Evolutionary conservation across 768 basidiomycete species (phyloP), one percentile per base, ranked within the genome.

Genomic region (Boletales sp.): DNA sequence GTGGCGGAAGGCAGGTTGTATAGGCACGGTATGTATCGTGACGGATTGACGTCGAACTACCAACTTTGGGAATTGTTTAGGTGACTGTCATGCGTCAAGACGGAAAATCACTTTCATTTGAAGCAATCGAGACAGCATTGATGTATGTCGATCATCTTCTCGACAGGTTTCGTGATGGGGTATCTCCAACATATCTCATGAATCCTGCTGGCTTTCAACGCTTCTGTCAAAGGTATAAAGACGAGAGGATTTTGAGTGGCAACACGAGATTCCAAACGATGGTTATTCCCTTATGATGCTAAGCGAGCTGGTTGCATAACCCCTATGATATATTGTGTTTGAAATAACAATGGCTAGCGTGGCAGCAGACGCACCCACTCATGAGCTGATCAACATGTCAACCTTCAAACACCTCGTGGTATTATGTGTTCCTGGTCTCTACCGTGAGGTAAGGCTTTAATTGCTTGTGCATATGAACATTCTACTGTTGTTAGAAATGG

Each of bases 111-210:
- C 61, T 65, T 18, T 60, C 64, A 19, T 54, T 56, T 2, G 63
- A 65, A 41, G 64, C 59, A 1, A 42, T 62, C 3, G 64, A 65
- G 45, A 65, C 63, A 2, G 56, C 51, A 32, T 61, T 68, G 58
- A 68, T 69, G 65, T 71, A 65, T 27, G 61, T 66, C 30, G 68
- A 72, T 54, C 52, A 61, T 43, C 43, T 69, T 7, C 58, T 70
- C 29, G 55, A 56, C 49, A 49, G 65, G 31, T 69, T 68, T 40
- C 64, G 50, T 27, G 60, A 62, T 8, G 57, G 55, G 17, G 54
- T 47, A 4, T 46, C 52, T 10, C 55, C 63, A 1, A 49, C 54
- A 8, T 29, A 40, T 6, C 36, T 51, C 5, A 43, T 62, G 46
- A 58, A 55, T 8, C 63, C 63, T 2, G 54, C 58, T 6, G 58